Conservation (phyloP, 2,329 filamentous ascomycete species). For the Xylariaceae sp. region DNA sequence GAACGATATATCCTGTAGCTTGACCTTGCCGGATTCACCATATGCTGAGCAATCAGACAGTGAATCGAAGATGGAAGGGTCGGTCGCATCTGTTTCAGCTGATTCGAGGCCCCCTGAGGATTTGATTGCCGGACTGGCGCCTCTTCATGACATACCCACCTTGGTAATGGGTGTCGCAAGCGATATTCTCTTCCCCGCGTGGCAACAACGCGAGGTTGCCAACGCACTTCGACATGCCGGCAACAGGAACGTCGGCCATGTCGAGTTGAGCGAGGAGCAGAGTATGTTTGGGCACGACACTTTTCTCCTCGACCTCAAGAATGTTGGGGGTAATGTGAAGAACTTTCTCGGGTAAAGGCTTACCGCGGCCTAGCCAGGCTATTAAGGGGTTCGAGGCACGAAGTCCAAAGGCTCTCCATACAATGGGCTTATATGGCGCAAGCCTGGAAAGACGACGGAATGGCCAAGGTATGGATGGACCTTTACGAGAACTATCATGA, state of each 20-base stretch:
- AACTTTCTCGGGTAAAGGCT: slow-evolving; percentile 61
- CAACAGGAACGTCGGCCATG: slow-evolving; percentile 76
- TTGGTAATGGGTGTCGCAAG: slow-evolving; percentile 91
- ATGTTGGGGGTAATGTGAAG: slow-evolving; percentile 79
- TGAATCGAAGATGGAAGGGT: slow-evolving; percentile 32
- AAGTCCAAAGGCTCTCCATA: too few relatives aligned
- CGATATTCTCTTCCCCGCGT: slow-evolving; percentile 94
- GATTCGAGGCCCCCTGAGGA: slow-evolving; percentile 64
- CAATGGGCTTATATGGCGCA: too few relatives aligned
- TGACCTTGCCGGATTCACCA: slow-evolving; percentile 75
- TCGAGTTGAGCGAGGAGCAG: slow-evolving; percentile 89
- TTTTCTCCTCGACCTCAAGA: slow-evolving; percentile 85
- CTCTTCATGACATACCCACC: slow-evolving; percentile 70
- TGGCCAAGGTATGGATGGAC: too few relatives aligned
- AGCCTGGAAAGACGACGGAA: neutral
- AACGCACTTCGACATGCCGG: slow-evolving; percentile 72
- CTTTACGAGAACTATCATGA: too few relatives aligned
- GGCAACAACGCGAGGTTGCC: slow-evolving; percentile 94
- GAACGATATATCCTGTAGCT: slow-evolving; percentile 57
- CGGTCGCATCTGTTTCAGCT: slow-evolving; percentile 28
- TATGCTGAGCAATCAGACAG: slow-evolving; percentile 74
- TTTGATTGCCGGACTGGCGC: slow-evolving; percentile 67
- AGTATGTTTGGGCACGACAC: slow-evolving; percentile 96
- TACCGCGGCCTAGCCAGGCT: neutral
- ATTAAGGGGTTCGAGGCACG: too few relatives aligned